Evolutionary conservation across 306 rosid genomes (phyloP), one percentile per base, ranked within the genome.

Genomic region (Dryas octopetala): DNA sequence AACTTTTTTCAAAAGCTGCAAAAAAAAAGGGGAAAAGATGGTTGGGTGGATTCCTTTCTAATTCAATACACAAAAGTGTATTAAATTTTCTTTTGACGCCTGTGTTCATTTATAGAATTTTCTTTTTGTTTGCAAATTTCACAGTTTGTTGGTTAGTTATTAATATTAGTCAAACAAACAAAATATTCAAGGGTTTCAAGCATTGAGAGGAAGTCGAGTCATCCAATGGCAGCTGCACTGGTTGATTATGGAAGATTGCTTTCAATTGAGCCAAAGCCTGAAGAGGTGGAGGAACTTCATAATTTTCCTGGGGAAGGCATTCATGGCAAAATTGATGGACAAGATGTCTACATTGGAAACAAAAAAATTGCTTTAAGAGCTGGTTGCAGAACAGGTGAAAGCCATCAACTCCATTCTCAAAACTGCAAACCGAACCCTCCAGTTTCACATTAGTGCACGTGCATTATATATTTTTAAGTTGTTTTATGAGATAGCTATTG

Each of bases 301-400:
- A 92, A 85, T 57, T 90, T 96, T 70, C 97, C 97, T 4, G 98
- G 99, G 61, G 98, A 90, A 88, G 99, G 99, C 9, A 83, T 96
- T 43, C 68, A 80, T 74, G 99, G 97, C 16, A 89, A 80, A 78
- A 85, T 96, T 71, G 92, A 90, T 1, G 91, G 83, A 57, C 80
- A 78, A 53, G 87, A 84, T 77, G 57, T 96, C 76, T 89, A 90
- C 72, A 85, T 96, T 43, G 99, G 99, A 76, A 96, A 87, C 71
- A 81, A 78, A 80, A 96, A 73, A 79, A 85, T 92, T 55, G 85
- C 89, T 26, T 17, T 71, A 5, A 89, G 97, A 84, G 98, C 90
- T 51, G 78, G 86, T 52, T 86, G 90, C 54, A 76, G 74, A 78
- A 80, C 86, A 81, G 96, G 99, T 95, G 57, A 82, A 62, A 73